Conservation (phyloP, 129 eudicot genomes). For the Deinandra increscens region DNA sequence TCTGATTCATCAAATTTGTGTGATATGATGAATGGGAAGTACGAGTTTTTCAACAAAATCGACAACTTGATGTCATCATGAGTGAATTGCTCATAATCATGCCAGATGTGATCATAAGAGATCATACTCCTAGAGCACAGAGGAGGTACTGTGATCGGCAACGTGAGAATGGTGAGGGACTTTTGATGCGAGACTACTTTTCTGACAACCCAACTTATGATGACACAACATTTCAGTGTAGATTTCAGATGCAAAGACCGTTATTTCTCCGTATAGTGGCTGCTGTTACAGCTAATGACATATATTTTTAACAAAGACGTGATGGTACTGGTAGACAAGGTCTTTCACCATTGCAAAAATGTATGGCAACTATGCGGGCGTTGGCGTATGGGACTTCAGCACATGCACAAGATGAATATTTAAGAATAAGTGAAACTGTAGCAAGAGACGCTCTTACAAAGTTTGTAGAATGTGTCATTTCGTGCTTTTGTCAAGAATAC, state of each 20-base stretch:
- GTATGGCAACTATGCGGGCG: too few species aligned
- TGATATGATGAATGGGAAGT: too few species aligned
- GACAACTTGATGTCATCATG: too few species aligned
- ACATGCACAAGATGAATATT: background rate
- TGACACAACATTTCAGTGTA: background rate
- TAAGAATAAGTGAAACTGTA: constrained; percentile 6
- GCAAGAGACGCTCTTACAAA: constrained; percentile 3
- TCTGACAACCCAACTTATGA: background rate
- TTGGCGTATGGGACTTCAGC: too few species aligned
- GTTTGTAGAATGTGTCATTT: background rate
- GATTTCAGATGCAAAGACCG: background rate
- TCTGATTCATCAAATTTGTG: too few species aligned
- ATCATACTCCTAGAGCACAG: background rate
- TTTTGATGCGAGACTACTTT: constrained; percentile 15
- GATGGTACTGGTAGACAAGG: too few species aligned
- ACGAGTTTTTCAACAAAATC: too few species aligned
- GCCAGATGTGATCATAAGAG: too few species aligned
- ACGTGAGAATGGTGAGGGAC: background rate
- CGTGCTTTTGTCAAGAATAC: too few species aligned
- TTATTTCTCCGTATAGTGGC: background rate
- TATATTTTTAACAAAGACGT: too few species aligned
- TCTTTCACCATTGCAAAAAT: background rate
- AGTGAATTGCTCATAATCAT: too few species aligned
- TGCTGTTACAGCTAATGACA: background rate
- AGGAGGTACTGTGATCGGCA: background rate